Evolutionary conservation across 202 grass and related monocot species (phyloP), one percentile per base, ranked within the genome.

Genomic region (Schoenoplectus tabernaemontani): DNA sequence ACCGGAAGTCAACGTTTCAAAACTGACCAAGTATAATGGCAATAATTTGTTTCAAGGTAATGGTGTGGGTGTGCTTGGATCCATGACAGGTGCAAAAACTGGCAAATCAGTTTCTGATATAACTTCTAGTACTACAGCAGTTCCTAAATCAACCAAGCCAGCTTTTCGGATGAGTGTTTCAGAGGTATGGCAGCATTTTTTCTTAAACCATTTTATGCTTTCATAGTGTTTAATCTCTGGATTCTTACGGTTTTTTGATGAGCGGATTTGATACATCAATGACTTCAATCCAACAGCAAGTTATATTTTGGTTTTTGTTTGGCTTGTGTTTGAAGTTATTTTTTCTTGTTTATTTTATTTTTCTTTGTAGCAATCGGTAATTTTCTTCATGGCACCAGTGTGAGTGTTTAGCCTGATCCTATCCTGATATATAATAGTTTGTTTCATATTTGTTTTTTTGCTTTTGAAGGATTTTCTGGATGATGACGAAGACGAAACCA

Each of bases 91-190:
- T 50, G 54, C 63, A 5, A 85, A 68, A 61, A 36, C 42, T 77
- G 65, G 77, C 2, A 81, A 63, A 12, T 78, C 77, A 57, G 77
- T 44, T 59, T 22, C 66, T 69, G 63, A 73, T 80, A 59, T 20
- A 53, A 30, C 42, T 9, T 59, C 28, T 12, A 58, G 38, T 71
- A 51, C 63, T 80, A 9, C 62, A 72, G n/a, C 33, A 42, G 53
- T 60, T 62, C 75, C 83, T 23, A 33, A 71, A 73, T 30, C 11
- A 51, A 50, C n/a, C 10, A 85, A 80, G 39, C 83, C 60, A 9
- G 61, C 57, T 23, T 85, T 85, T 61, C 77, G 57, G 53, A 85
- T 85, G 83, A 85, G 56, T 73, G 53, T 53, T 54, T 42, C 83
- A 39, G 83, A 85, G 83, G 83, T 85, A 74, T n/a, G n/a, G 2